phyloP scores from a whole-genome alignment of 2,329 filamentous ascomycete genomes.

The Neofusicoccum sp. region DNA sequence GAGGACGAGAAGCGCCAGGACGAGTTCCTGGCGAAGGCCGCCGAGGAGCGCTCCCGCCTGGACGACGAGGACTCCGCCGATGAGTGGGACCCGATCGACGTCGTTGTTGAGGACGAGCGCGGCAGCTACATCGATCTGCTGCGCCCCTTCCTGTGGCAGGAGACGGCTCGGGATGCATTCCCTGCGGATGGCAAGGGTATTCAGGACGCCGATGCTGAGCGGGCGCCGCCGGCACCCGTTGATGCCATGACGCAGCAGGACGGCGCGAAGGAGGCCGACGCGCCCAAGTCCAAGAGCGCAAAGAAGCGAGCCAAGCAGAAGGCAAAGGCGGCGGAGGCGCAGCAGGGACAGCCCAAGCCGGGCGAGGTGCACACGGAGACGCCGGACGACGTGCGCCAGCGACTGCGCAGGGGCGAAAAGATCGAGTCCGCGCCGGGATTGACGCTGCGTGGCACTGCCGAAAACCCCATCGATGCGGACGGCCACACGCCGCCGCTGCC shows the following conservation, averaged over 20 bases:
- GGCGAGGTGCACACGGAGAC: constrained; percentile 49
- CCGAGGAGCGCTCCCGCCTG: constrained; percentile 43
- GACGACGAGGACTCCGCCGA: constrained; percentile 37
- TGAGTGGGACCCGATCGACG: constrained; percentile 54
- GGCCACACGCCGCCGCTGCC: constrained; percentile 43
- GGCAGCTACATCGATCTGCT: constrained; percentile 50
- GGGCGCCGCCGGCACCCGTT: constrained; percentile 24
- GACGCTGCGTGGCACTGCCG: constrained; percentile 36
- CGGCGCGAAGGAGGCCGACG: background rate
- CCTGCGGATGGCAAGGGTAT: background rate
- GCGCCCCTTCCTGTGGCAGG: constrained; percentile 50
- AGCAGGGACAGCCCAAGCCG: constrained; percentile 29
- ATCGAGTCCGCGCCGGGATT: constrained; percentile 36
- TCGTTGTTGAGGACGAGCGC: constrained; percentile 49
- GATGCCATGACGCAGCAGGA: background rate
- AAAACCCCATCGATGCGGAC: constrained; percentile 34
- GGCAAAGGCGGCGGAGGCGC: constrained; percentile 26
- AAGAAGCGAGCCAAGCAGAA: constrained; percentile 41
- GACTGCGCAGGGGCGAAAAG: constrained; percentile 46
- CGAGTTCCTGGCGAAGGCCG: constrained; percentile 47
- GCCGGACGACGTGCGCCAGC: constrained; percentile 42
- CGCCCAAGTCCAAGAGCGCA: constrained; percentile 26
- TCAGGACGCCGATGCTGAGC: constrained; percentile 28
- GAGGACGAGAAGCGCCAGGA: constrained; percentile 50
- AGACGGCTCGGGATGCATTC: constrained; percentile 9